Conservation (phyloP, 495 filamentous ascomycete genomes). For the Ascodesmis nigricans region DNA sequence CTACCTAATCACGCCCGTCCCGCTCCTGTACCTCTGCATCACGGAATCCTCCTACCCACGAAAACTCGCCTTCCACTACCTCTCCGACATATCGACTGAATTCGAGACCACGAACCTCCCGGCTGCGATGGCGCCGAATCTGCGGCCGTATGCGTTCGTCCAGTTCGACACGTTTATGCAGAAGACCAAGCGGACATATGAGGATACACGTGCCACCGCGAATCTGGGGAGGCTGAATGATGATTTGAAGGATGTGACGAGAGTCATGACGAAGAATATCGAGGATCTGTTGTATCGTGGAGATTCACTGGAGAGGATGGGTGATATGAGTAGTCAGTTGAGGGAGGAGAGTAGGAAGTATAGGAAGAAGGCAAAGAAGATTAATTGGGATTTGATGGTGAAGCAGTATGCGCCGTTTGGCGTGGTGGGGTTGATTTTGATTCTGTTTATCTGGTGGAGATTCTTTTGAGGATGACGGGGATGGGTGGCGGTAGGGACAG, state of each 20-base stretch:
- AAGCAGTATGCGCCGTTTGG: conserved; percentile 94
- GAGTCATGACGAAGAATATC: conserved; percentile 99
- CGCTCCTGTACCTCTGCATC: conserved; percentile 71
- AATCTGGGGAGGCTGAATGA: conserved; percentile 84
- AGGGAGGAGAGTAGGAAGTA: conserved; percentile 90
- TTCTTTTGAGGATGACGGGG: too few relatives aligned
- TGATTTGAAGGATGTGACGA: conserved; percentile 89
- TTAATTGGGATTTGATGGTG: conserved; percentile 92
- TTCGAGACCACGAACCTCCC: conserved; percentile 66
- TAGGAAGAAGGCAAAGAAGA: conserved; percentile 70
- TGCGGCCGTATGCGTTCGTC: conserved; percentile 87
- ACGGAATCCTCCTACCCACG: conserved; percentile 85
- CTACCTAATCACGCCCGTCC: conserved; percentile 1
- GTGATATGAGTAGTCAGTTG: conserved; percentile 67
- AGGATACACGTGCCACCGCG: conserved; percentile 65
- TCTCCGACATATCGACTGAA: conserved; percentile 72
- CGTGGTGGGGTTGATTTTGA: conserved; percentile 50
- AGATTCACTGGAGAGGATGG: conserved; percentile 90
- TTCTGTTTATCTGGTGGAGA: conserved; percentile 76
- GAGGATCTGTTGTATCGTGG: conserved; percentile 91
- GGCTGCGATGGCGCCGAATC: conserved; percentile 48
- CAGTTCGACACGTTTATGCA: conserved; percentile 96
- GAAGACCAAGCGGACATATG: conserved; percentile 81
- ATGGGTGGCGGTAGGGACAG: too few relatives aligned
- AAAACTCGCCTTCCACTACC: conserved; percentile 97